phyloP scores from a whole-genome alignment of 129 eudicot species.

The Oenanthe sinensis region DNA sequence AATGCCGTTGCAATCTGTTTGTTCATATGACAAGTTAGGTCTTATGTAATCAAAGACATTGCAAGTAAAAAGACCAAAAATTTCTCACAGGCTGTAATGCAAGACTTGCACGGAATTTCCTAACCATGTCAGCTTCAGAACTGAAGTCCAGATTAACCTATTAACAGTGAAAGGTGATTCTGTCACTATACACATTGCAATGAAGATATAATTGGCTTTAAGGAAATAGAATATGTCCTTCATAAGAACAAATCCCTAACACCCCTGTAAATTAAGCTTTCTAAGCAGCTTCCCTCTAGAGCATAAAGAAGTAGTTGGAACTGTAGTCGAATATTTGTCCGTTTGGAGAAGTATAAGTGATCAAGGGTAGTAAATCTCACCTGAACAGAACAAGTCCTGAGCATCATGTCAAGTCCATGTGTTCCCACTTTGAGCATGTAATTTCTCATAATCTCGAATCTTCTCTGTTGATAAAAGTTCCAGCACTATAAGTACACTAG shows the following conservation, averaged over 20 bases:
- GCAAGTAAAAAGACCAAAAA: background rate
- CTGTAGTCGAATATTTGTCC: too few species aligned
- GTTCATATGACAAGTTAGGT: conserved; percentile 20
- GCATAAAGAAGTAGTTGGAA: too few species aligned
- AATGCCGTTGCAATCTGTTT: conserved; percentile 87
- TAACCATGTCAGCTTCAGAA: conserved; percentile 96
- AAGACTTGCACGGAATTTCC: conserved; percentile 94
- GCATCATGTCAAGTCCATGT: conserved; percentile 98
- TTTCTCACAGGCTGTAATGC: conserved; percentile 84
- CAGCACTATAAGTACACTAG: background rate
- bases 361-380: conserved; percentile 22
- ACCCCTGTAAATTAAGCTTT: background rate
- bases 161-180: background rate
- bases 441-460: conserved; percentile 84
- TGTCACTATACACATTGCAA: background rate
- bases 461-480: conserved; percentile 45
- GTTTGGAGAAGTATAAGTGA: too few species aligned
- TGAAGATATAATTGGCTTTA: background rate
- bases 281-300: too few species aligned
- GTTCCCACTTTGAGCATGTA: conserved; percentile 97
- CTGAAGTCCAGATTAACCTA: conserved; percentile 92
- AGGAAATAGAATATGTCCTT: background rate
- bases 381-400: conserved; percentile 94
- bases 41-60: conserved; percentile 2
- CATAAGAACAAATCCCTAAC: background rate